Conservation (phyloP, 2,329 filamentous ascomycete genomes). For the Colletotrichum agaves region DNA sequence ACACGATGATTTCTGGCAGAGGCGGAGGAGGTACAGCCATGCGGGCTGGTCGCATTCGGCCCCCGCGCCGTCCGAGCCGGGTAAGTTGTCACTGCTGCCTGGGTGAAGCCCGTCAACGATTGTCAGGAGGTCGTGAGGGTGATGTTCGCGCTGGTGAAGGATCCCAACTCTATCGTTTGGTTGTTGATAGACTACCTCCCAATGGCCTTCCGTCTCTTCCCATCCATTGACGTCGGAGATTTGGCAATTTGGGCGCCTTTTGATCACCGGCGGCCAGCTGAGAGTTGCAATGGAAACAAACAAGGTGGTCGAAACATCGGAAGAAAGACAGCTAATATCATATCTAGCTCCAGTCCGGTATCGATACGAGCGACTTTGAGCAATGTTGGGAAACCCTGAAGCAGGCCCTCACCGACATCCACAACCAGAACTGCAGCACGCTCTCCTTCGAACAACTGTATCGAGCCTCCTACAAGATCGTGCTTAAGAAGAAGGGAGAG, state of each 20-base stretch:
- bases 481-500: conserved; percentile 86
- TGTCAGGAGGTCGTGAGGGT: not conserved
- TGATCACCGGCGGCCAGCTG: not conserved
- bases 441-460: conserved; percentile 97
- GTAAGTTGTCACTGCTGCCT: conserved; percentile 44
- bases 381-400: conserved; percentile 82
- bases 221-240: not conserved
- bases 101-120: not conserved
- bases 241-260: not conserved
- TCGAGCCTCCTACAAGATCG: conserved; percentile 92
- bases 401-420: conserved; percentile 85
- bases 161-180: no score
- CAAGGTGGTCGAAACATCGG: not conserved
- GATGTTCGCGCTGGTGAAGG: not conserved
- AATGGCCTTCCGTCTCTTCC: not conserved
- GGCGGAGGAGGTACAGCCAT: conserved; percentile 52
- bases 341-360: conserved; percentile 2
- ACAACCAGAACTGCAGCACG: conserved; percentile 88
- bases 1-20: conserved; percentile 60
- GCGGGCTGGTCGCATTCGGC: conserved; percentile 53
- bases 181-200: no score
- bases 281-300: no score
- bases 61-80: conserved; percentile 55
- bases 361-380: conserved; percentile 82
- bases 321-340: conserved; percentile 1